Base-by-base conservation (phyloP, 139 green algal species). In the Volvox reticuliferus region DNA sequence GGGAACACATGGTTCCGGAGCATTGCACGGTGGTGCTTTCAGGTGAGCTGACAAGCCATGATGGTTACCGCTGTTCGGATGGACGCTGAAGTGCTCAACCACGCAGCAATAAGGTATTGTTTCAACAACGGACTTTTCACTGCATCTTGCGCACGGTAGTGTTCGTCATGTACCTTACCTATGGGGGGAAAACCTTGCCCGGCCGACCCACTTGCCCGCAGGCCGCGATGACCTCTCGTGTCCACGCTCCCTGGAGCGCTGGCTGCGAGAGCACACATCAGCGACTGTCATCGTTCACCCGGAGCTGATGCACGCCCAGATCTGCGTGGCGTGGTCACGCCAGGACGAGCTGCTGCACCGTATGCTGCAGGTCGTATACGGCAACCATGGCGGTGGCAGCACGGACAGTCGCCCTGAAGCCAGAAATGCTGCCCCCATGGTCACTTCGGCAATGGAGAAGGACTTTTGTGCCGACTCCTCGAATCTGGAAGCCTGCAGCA, bases 151-250 rank as follows among this genome's bases (percentile, higher is more conserved):
- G 44, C 44, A 55, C 44, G 5, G 5, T 14, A 5, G 9, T 55
- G 44, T 55, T 5, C 44, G 44, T 55, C 9, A 55, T 55, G 44
- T 14, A 55, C 5, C 9, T 55, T 55, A 9, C 44, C 44, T 55
- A 55, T 55, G n/a, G n/a, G n/a, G n/a, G n/a, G n/a, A 28, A 26
- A 28, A 73, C 12, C 21, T 12, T 73, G 21, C 65, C 21, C 65
- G 12, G 65, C 65, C 65, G 9, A 73, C 65, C 65, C 65, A 73
- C 65, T 28, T 24, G 24, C 65, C 65, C 65, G 12, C 89, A 92
- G 89, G 83, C 35, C 63, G 83, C 67, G 89, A 92, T 33, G 89
- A 92, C 82, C 76, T 92, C 28, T 71, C 77, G 76, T 84, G 73
- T 63, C 63, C 83, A 16, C 83, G 67, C 33, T 75, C 79, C 50